Conservation (phyloP, 1,284 basidiomycete species). For the Veloboletus limbatus region DNA sequence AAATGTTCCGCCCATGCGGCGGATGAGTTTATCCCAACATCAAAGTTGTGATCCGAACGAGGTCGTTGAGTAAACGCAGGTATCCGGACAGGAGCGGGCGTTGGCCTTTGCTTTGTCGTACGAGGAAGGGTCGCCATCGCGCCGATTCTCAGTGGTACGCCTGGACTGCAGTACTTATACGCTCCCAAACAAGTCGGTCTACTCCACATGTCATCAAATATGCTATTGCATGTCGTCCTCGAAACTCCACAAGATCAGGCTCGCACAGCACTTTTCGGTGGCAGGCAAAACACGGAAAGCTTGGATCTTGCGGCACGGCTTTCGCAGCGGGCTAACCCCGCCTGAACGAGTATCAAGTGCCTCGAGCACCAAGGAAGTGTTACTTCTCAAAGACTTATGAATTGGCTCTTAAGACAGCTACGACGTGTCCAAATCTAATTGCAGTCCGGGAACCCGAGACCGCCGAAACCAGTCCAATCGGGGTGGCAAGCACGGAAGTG, state of each 20-base stretch:
- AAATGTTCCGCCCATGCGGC: conserved; percentile 69
- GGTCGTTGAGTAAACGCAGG: conserved; percentile 16
- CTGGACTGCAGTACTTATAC: not conserved
- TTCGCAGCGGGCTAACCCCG: conserved; percentile 12
- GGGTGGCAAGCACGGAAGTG: conserved; percentile 65
- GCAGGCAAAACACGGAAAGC: conserved; percentile 2
- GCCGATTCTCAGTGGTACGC: not conserved
- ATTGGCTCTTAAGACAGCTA: not conserved
- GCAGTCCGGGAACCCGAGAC: conserved; percentile 62
- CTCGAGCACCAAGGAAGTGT: not conserved
- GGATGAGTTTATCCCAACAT: conserved; percentile 73
- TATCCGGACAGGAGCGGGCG: conserved; percentile 5
- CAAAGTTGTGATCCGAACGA: conserved; percentile 50
- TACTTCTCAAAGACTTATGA: not conserved
- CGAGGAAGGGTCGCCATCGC: conserved; percentile 36
- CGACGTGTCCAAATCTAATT: conserved; percentile 24
- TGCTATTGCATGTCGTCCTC: not conserved
- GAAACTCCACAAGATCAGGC: not conserved
- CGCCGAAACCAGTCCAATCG: conserved; percentile 59
- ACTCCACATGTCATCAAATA: conserved; percentile 4
- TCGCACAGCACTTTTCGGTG: not conserved
- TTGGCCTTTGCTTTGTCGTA: conserved; percentile 17
- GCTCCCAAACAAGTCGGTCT: not conserved
- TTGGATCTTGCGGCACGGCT: not conserved
- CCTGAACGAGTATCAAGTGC: conserved; percentile 12